Percentiles rank a stretch among this genome's conserved stretches.
These are phyloP conservation scores for Pythium brassicae DNA, from an alignment of 352 stramenopile genomes.

Conservation along the genomic window DNA sequence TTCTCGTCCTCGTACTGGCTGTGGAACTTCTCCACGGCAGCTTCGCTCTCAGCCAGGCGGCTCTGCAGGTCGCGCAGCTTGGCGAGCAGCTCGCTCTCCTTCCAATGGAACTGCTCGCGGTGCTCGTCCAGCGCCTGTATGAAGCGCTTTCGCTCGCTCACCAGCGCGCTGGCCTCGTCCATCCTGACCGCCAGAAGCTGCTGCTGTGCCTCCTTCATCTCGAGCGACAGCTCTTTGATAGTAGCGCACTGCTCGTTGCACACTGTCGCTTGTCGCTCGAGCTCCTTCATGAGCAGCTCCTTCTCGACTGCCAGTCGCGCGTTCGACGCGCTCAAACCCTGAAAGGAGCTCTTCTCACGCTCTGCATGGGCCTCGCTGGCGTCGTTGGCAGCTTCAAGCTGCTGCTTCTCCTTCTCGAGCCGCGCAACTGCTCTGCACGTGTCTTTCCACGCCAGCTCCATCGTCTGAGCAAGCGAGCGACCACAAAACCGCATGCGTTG, in stretches of 20 bases:
- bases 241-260: slow-evolving; percentile 18
- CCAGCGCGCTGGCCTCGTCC: slow-evolving; percentile 42
- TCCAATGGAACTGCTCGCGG: slow-evolving; percentile 39
- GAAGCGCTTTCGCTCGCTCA: slow-evolving; percentile 47
- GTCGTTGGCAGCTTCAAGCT: slow-evolving; percentile 14
- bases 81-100: slow-evolving; percentile 51
- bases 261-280: slow-evolving; percentile 17
- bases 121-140: slow-evolving; percentile 50
- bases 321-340: slow-evolving; percentile 11
- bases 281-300: slow-evolving; percentile 12
- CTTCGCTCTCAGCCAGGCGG: slow-evolving; percentile 48
- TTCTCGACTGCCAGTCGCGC: slow-evolving; percentile 26
- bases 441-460: slow-evolving; percentile 8
- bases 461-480: background rate
- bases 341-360: slow-evolving; percentile 7
- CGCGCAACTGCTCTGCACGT: background rate
- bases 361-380: slow-evolving; percentile 3
- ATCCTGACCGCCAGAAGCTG: slow-evolving; percentile 55
- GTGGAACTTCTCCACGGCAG: slow-evolving; percentile 47
- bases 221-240: slow-evolving; percentile 19
- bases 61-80: slow-evolving; percentile 47
- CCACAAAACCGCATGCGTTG: too few species aligned
- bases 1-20: slow-evolving; percentile 78
- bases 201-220: slow-evolving; percentile 40
- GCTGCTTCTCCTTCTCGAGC: slow-evolving; percentile 21